Evolutionary conservation across 176 grass and related monocot genomes (phyloP).

Genomic region (Triticum timopheevii): DNA sequence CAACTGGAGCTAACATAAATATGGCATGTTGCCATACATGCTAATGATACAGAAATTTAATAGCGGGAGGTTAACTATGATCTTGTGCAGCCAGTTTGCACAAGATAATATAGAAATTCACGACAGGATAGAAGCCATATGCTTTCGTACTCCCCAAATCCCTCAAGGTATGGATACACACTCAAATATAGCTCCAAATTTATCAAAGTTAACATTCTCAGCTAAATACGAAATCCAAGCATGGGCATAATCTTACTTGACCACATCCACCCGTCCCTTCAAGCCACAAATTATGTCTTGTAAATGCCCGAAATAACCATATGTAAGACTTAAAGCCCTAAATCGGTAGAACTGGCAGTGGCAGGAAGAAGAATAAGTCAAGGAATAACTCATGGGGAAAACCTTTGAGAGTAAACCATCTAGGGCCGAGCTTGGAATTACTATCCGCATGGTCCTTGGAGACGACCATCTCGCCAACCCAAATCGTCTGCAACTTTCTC

Average conservation of each 20-base stretch:
- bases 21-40: neutral
- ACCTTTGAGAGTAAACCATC: slow-evolving; percentile 90
- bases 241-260: neutral
- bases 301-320: neutral
- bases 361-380: neutral
- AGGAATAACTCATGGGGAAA: neutral
- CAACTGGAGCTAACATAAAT: neutral
- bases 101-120: neutral
- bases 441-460: slow-evolving; percentile 76
- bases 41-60: neutral
- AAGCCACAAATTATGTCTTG: neutral
- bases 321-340: neutral
- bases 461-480: slow-evolving; percentile 86
- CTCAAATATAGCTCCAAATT: neutral
- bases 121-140: neutral
- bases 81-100: neutral
- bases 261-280: neutral
- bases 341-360: neutral
- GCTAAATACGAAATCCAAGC: neutral
- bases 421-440: slow-evolving; percentile 80
- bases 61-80: neutral
- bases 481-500: slow-evolving; percentile 83
- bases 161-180: neutral
- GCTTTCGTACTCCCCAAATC: neutral
- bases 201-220: neutral